A percentile compares a stretch with the other conserved stretches of the same genome.
These are phyloP conservation scores for Ramaria sp. DNA, from an alignment of 768 basidiomycete genomes.

Conservation along the genomic window DNA sequence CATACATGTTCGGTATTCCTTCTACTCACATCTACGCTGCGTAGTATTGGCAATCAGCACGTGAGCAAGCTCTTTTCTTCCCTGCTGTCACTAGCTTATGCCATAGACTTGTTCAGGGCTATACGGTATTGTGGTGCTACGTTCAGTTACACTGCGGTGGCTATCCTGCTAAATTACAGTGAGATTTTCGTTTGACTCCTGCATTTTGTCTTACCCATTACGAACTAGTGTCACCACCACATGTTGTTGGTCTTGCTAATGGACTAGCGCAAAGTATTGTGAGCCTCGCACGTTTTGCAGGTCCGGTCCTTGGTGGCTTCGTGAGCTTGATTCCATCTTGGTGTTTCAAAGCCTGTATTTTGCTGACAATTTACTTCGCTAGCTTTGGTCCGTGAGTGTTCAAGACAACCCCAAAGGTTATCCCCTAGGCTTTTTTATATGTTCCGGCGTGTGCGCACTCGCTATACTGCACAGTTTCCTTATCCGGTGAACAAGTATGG, in stretches of 20 bases:
- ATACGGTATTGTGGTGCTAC: constrained; percentile 80
- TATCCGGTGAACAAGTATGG: neutral
- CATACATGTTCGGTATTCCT: constrained; percentile 7
- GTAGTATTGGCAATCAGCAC: constrained; percentile 70
- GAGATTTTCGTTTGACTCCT: constrained; percentile 15
- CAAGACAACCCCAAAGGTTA: constrained; percentile 59
- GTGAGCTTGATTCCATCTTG: constrained; percentile 30
- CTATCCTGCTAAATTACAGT: constrained; percentile 84
- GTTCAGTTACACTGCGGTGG: constrained; percentile 84
- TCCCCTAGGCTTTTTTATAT: constrained; percentile 62
- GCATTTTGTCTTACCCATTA: neutral
- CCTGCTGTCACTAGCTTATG: neutral
- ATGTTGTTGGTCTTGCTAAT: constrained; percentile 83
- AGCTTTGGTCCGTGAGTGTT: constrained; percentile 71
- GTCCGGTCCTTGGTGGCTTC: constrained; percentile 76
- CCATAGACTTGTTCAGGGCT: constrained; percentile 37
- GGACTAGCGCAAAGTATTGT: constrained; percentile 95
- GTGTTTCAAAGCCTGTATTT: neutral
- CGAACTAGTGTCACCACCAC: constrained; percentile 75
- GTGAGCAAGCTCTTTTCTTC: constrained; percentile 31
- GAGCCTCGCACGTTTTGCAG: constrained; percentile 83
- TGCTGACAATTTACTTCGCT: constrained; percentile 3
- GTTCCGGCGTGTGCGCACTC: constrained; percentile 47
- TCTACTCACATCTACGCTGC: constrained; percentile 7
- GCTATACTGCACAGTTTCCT: constrained; percentile 31